These are phyloP conservation scores for Podospora fimiseda DNA, from an alignment of 495 filamentous ascomycete species.

Conservation along the genomic window DNA sequence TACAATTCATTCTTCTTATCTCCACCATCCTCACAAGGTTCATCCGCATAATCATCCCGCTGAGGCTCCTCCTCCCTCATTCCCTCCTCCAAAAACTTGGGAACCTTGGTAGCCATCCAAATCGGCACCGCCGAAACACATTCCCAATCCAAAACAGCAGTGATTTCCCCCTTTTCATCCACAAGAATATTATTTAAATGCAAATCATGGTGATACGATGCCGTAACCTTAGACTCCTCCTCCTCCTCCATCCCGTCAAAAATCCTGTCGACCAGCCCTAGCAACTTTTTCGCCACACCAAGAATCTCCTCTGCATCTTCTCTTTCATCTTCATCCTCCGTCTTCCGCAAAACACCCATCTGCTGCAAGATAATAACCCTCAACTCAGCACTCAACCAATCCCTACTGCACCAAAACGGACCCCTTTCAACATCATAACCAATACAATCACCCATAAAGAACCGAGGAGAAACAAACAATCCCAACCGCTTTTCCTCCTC, in stretches of 20 bases:
- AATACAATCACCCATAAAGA: conserved; percentile 18
- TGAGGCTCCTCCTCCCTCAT: conserved; percentile 25
- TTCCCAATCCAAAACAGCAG: conserved; percentile 48
- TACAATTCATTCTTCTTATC: conserved; percentile 22
- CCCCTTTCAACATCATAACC: conserved; percentile 15
- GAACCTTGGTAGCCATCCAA: conserved; percentile 39
- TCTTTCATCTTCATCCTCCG: conserved; percentile 15
- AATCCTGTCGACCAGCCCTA: conserved; percentile 13
- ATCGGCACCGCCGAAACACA: conserved; percentile 41
- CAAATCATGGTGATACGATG: conserved; percentile 42
- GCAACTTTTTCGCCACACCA: conserved; percentile 9
- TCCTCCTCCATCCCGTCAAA: conserved; percentile 6
- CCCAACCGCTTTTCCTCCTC: conserved; percentile 3
- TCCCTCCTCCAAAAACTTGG: conserved; percentile 33
- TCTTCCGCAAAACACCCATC: neutral
- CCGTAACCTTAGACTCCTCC: conserved; percentile 19
- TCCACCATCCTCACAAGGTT: conserved; percentile 13
- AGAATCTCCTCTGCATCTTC: conserved; percentile 14
- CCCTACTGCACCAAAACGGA: conserved; percentile 17
- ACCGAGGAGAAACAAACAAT: conserved; percentile 8
- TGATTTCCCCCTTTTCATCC: conserved; percentile 33
- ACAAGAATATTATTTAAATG: conserved; percentile 45
- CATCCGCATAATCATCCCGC: conserved; percentile 17
- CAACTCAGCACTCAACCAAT: conserved; percentile 13
- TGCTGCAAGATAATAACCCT: conserved; percentile 13